These are phyloP conservation scores for Lepidopterella palustris DNA, from an alignment of 495 filamentous ascomycete species.

Conservation along the genomic window DNA sequence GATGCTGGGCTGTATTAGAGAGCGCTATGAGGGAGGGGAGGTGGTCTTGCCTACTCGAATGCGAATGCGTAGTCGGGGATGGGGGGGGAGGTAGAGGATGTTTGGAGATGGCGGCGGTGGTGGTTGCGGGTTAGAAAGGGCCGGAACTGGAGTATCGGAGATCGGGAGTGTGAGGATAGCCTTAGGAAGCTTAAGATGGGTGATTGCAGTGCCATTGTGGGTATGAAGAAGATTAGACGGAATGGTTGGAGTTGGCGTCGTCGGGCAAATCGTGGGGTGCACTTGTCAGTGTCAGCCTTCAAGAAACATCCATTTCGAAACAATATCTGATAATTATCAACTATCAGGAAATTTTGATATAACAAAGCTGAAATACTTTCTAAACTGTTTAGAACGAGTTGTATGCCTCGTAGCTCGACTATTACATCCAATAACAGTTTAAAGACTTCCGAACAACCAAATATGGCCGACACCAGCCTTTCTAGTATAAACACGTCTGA, in stretches of 20 bases:
- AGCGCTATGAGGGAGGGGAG: neutral
- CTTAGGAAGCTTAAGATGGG: neutral
- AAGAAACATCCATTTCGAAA: no score
- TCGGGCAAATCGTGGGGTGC: neutral
- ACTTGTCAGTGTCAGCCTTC: neutral
- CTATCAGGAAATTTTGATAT: no score
- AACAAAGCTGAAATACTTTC: no score
- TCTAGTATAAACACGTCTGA: neutral
- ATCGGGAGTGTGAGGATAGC: neutral
- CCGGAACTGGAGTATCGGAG: neutral
- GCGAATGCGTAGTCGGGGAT: constrained; percentile 69
- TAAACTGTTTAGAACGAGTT: neutral
- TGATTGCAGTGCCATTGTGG: neutral
- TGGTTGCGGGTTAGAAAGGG: constrained; percentile 2
- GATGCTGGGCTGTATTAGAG: constrained; percentile 52
- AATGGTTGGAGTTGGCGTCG: neutral
- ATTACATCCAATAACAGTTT: no score
- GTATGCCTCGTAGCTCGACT: no score
- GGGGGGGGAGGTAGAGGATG: constrained; percentile 9
- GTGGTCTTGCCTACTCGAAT: constrained; percentile 60
- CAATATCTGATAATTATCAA: no score
- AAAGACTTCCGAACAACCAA: neutral
- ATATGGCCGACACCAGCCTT: constrained; percentile 10
- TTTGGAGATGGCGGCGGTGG: constrained; percentile 19
- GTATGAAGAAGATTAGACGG: neutral